phyloP scores from a whole-genome alignment of 2,329 filamentous ascomycete genomes.

The Penicillium rolfsii region DNA sequence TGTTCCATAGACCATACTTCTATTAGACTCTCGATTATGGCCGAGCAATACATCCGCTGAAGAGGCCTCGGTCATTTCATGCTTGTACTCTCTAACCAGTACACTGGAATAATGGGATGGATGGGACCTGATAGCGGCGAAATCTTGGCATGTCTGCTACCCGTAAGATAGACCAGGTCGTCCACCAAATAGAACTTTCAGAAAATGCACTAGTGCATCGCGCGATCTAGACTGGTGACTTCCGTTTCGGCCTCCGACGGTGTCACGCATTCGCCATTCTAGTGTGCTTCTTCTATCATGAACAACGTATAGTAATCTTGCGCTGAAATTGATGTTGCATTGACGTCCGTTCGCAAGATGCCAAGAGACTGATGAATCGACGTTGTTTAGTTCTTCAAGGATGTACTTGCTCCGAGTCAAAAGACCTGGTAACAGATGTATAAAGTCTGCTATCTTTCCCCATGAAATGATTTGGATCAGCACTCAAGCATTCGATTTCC shows the following conservation, averaged over 20 bases:
- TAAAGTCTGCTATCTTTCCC: conserved; percentile 15
- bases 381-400: neutral
- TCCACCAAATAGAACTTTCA: neutral
- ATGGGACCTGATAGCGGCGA: neutral
- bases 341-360: neutral
- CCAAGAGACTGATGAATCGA: neutral
- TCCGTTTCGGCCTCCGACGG: conserved; percentile 8
- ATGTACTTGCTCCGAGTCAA: no score
- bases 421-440: neutral
- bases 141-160: neutral
- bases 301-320: neutral
- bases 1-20: neutral
- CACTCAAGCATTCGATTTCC: conserved; percentile 59
- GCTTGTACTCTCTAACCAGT: no score
- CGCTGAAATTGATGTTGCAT: conserved; percentile 13
- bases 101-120: neutral
- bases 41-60: neutral
- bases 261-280: neutral
- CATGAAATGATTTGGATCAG: conserved; percentile 45
- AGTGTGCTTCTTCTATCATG: conserved; percentile 6
- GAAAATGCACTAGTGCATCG: neutral
- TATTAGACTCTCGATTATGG: neutral
- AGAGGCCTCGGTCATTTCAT: neutral
- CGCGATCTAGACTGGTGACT: conserved; percentile 2
- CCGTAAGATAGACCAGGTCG: neutral